Evolutionary conservation across 2,329 filamentous ascomycete genomes (phyloP), one percentile per base, ranked within the genome.

Genomic region (Berkeleyomyces basicola): DNA sequence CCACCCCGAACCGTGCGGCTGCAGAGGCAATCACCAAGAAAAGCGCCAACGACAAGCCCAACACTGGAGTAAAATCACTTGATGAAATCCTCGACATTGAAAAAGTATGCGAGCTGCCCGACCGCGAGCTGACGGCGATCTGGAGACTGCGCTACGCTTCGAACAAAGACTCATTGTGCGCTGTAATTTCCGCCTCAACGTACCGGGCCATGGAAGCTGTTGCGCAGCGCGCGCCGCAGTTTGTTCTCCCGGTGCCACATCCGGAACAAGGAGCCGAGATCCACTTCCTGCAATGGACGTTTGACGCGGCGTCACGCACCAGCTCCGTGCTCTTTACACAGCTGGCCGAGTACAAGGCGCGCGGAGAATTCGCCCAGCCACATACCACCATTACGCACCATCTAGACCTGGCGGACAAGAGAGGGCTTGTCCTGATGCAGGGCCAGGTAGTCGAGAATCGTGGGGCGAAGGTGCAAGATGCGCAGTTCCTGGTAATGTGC

Each of bases 371-470:
- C 70, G 90, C 90, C 53, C 83, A 87, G 73, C 91, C 93, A 57
- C 93, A 99, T 71, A 99, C 93, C 0, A 96, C 90, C 2, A 78
- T 97, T 62, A 96, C 92, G 47, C 90, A 97, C 73, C 89, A 99
- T 74, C 76, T 86, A 14, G 93, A 99, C 72, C 75, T 96, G 2
- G 82, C 82, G 0, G 77, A 80, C 64, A 81, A 83, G 7, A 88
- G 90, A 69, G 88, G 85, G 4, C 70, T 97, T 36, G 90, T 96
- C 11, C 76, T 99, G 66, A 86, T 96, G 78, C 87, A 93, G 70
- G 93, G 93, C 0, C 79, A 81, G 67, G 85, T 97, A 11, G 78
- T 88, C 61, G 83, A 90, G 65, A 85, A 86, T 39, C 78, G 85
- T 10, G 91, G 92, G 3, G 83, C 96, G 4, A 84, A 78, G 66